Base-by-base conservation (phyloP, 306 rosid genomes). In the Ammopiptanthus mongolicus region DNA sequence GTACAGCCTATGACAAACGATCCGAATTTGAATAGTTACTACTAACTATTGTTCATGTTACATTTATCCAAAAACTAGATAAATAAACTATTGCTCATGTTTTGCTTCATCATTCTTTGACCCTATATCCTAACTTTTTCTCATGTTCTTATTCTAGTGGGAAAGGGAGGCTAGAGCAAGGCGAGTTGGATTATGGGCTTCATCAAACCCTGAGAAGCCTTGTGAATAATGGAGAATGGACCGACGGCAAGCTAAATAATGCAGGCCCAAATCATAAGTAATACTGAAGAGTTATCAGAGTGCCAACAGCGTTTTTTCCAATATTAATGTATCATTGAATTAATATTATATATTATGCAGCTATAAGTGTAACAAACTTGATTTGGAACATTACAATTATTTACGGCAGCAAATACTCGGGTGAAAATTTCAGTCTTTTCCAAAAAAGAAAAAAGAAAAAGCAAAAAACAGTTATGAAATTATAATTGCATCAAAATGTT, bases 141-240 rank as follows among this genome's bases (percentile, higher is more conserved):
- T 69, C 48, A 4, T 50, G 22, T 63, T 34, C 10, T 56, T 13
- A 65, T 74, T 15, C 11, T 47, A 92, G 99, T 95, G 99, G 97
- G 96, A 95, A 75, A 69, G 65, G 11, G 81, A 82, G 25, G 99
- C 97, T 37, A 89, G 82, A 66, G 76, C 50, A 29, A 86, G 77
- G 85, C 84, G 92, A 46, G 80, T 86, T 22, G 99, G 99, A 31
- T 76, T 92, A 63, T 92, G 99, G 99, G 97, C 91, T 79, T 85
- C 91, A 51, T 41, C 83, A 39, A 92, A 95, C 73, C 97, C 99
- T 15, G 92, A 92, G 83, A 84, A 90, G 88, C 99, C 99, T 48
- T 92, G 98, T 98, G 93, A 96, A 1, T 92, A 96, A 1, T 92
- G 97, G 88, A 88, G 93, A 62, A 87, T 75, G 79, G 74, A 73